Conservation (phyloP, 192 early-diverging fungal genomes). For the Coemansia sp. region DNA sequence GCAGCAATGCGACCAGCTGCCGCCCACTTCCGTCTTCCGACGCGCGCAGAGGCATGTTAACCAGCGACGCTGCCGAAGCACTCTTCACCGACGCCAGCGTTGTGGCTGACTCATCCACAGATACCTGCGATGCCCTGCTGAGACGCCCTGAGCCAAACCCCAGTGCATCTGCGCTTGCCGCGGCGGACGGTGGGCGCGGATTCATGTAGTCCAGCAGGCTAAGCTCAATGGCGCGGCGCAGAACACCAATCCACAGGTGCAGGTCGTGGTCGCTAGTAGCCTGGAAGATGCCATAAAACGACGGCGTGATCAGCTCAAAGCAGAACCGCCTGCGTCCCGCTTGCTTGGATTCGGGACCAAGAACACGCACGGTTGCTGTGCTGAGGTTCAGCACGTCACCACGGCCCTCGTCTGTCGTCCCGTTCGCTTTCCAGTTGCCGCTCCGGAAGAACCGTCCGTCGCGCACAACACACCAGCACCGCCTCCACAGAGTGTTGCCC, state of each 20-base stretch:
- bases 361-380: slow-evolving; percentile 42
- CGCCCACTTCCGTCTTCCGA: slow-evolving; percentile 14
- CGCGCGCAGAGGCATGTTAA: not conserved
- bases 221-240: slow-evolving; percentile 51
- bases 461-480: slow-evolving; percentile 49
- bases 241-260: slow-evolving; percentile 67
- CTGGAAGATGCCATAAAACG: slow-evolving; percentile 70
- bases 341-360: slow-evolving; percentile 34
- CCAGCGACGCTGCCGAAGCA: slow-evolving; percentile 19
- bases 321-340: slow-evolving; percentile 62
- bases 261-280: slow-evolving; percentile 68
- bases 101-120: slow-evolving; percentile 16
- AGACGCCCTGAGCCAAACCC: slow-evolving; percentile 1
- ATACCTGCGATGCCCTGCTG: slow-evolving; percentile 30
- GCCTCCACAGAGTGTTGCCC: slow-evolving; percentile 32
- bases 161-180: slow-evolving; percentile 2
- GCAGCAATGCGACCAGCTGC: slow-evolving; percentile 25
- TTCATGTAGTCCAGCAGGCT: slow-evolving; percentile 23
- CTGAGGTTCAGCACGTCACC: slow-evolving; percentile 29
- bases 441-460: slow-evolving; percentile 31
- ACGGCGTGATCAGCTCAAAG: slow-evolving; percentile 81
- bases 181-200: slow-evolving; percentile 2
- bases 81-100: slow-evolving; percentile 20
- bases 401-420: not conserved
- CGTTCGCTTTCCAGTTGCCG: slow-evolving; percentile 7